phyloP scores from a whole-genome alignment of 768 basidiomycete species.

The Rubroboletus satanas region DNA sequence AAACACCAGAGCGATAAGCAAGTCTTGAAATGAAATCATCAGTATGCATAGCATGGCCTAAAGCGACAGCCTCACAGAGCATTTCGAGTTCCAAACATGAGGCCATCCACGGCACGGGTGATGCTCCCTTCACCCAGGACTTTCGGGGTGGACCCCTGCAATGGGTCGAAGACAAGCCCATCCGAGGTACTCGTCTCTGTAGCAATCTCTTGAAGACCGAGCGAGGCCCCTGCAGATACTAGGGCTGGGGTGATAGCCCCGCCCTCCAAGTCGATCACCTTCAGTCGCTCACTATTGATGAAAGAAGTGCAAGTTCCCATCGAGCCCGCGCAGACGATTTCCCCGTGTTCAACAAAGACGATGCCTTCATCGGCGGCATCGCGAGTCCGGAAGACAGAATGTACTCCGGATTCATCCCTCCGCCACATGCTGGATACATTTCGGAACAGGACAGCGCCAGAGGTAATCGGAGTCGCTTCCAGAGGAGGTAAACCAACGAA shows the following conservation, averaged over 20 bases:
- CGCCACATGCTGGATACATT: slow-evolving; percentile 44
- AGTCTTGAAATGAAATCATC: slow-evolving; percentile 39
- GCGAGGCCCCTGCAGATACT: slow-evolving; percentile 55
- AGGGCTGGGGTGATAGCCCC: slow-evolving; percentile 62
- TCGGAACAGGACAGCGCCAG: slow-evolving; percentile 45
- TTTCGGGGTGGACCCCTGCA: slow-evolving; percentile 29
- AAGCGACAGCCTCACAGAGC: slow-evolving; percentile 36
- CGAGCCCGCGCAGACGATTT: slow-evolving; percentile 45
- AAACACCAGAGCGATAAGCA: slow-evolving; percentile 73
- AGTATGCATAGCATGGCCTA: not conserved
- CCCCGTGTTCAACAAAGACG: slow-evolving; percentile 52
- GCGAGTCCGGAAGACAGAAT: slow-evolving; percentile 13
- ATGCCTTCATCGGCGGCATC: slow-evolving; percentile 17
- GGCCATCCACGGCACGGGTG: slow-evolving; percentile 60
- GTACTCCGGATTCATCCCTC: slow-evolving; percentile 21
- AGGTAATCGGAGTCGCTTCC: slow-evolving; percentile 32
- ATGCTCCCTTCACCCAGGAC: slow-evolving; percentile 39
- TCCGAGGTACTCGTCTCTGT: slow-evolving; percentile 65
- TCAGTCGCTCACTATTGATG: slow-evolving; percentile 5
- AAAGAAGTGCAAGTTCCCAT: slow-evolving; percentile 9
- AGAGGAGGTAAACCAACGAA: slow-evolving; percentile 72
- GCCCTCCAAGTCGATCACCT: slow-evolving; percentile 50
- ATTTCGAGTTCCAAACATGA: slow-evolving; percentile 52
- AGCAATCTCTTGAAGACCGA: slow-evolving; percentile 70
- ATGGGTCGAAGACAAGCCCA: slow-evolving; percentile 53